phyloP scores from a whole-genome alignment of 179 eudicot genomes.

The Camellia oleifera region DNA sequence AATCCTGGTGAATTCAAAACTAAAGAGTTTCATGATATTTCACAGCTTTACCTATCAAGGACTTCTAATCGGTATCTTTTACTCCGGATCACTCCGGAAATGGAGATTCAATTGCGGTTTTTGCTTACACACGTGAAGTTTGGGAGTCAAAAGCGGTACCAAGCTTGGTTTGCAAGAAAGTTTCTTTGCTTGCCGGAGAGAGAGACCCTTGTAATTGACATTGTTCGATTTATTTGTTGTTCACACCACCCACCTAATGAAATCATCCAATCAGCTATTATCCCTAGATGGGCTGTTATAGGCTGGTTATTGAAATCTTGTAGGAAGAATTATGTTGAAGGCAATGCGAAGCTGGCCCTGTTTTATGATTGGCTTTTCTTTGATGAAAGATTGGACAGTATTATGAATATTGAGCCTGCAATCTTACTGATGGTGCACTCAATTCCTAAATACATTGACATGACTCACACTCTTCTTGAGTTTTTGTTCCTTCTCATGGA shows the following conservation, averaged over 20 bases:
- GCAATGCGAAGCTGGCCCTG: constrained; percentile 67
- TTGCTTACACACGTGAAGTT: constrained; percentile 75
- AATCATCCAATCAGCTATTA: constrained; percentile 55
- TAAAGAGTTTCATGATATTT: constrained; percentile 49
- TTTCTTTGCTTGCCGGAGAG: constrained; percentile 58
- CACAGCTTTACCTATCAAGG: constrained; percentile 47
- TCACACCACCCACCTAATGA: constrained; percentile 78
- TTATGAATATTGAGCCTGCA: constrained; percentile 89
- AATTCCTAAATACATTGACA: constrained; percentile 56
- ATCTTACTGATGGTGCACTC: constrained; percentile 75
- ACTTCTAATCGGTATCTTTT: constrained; percentile 65
- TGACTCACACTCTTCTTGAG: constrained; percentile 72
- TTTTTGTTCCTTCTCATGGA: constrained; percentile 63
- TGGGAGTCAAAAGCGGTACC: constrained; percentile 72
- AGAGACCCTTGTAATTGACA: constrained; percentile 59
- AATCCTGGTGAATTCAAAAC: constrained; percentile 51
- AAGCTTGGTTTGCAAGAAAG: constrained; percentile 72
- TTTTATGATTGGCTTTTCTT: constrained; percentile 96
- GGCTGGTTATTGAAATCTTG: constrained; percentile 76
- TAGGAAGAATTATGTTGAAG: constrained; percentile 53
- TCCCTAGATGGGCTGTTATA: constrained; percentile 92
- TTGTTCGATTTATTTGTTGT: constrained; percentile 83
- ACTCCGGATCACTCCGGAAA: constrained; percentile 77
- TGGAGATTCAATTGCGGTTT: constrained; percentile 77
- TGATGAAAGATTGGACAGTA: constrained; percentile 58